These are phyloP conservation scores for Spathaspora sp. DNA, from an alignment of 1,139 yeast genomes.

Conservation along the genomic window DNA sequence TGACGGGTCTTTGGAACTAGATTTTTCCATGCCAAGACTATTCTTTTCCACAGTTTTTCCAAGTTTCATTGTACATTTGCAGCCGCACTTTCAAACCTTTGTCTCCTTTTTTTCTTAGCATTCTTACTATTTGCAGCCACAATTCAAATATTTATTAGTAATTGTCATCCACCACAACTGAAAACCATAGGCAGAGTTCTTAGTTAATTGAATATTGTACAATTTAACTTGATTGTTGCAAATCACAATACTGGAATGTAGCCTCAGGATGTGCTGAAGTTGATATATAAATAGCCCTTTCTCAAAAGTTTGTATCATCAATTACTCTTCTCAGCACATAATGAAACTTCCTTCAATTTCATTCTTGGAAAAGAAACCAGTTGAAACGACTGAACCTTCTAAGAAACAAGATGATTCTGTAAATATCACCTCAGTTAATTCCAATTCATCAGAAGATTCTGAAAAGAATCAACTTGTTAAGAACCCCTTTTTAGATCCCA, in stretches of 20 bases:
- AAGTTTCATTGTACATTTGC: neutral
- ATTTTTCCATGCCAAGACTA: neutral
- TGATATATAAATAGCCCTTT: neutral
- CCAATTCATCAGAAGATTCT: conserved; percentile 17
- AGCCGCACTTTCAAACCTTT: conserved; percentile 1
- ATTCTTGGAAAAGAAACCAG: neutral
- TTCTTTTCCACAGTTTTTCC: neutral
- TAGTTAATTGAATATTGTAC: neutral
- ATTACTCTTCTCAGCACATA: neutral
- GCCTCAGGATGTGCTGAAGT: neutral
- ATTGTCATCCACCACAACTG: neutral
- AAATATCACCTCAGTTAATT: conserved; percentile 15
- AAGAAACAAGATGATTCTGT: neutral
- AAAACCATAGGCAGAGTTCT: neutral
- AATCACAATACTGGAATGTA: neutral
- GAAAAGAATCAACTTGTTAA: conserved; percentile 7
- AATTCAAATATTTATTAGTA: neutral
- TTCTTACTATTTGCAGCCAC: conserved; percentile 1
- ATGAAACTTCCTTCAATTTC: neutral
- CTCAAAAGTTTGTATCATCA: neutral
- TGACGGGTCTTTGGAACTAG: too few species aligned
- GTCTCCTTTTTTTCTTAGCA: neutral
- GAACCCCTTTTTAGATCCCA: conserved; percentile 27
- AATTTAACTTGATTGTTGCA: neutral
- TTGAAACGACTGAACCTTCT: neutral